Conservation (phyloP, 2,329 filamentous ascomycete genomes). For the Microsporum ferrugineum region DNA sequence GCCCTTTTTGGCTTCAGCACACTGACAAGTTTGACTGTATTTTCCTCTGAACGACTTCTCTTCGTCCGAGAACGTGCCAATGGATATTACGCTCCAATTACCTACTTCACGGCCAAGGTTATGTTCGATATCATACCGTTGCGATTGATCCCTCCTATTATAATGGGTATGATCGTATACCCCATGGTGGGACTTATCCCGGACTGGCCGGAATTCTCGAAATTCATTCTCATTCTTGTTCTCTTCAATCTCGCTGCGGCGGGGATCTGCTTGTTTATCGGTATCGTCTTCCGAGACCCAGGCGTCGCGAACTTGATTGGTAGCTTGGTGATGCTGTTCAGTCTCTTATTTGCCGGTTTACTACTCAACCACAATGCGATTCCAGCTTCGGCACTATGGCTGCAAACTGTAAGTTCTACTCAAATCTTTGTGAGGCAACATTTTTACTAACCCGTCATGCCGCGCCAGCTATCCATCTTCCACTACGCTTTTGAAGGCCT, state of each 20-base stretch:
- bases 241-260: constrained; percentile 93
- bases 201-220: constrained; percentile 71
- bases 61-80: constrained; percentile 93
- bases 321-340: constrained; percentile 95
- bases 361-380: constrained; percentile 92
- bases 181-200: constrained; percentile 92
- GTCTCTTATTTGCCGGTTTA: constrained; percentile 83
- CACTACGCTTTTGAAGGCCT: constrained; percentile 94
- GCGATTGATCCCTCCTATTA: constrained; percentile 83
- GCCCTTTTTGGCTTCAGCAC: constrained; percentile 96
- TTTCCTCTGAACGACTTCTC: constrained; percentile 76
- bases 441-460: constrained; percentile 19
- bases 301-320: constrained; percentile 89
- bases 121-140: constrained; percentile 94
- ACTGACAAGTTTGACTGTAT: constrained; percentile 83
- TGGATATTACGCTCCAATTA: constrained; percentile 86
- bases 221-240: constrained; percentile 82
- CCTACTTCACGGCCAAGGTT: constrained; percentile 93
- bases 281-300: constrained; percentile 83
- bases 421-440: neutral
- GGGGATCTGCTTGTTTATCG: constrained; percentile 88
- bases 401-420: constrained; percentile 56
- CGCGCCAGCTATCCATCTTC: constrained; percentile 70
- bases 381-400: constrained; percentile 70
- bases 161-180: constrained; percentile 93